Base-by-base conservation (phyloP, 2,329 filamentous ascomycete genomes). In the Aphanocladium album region DNA sequence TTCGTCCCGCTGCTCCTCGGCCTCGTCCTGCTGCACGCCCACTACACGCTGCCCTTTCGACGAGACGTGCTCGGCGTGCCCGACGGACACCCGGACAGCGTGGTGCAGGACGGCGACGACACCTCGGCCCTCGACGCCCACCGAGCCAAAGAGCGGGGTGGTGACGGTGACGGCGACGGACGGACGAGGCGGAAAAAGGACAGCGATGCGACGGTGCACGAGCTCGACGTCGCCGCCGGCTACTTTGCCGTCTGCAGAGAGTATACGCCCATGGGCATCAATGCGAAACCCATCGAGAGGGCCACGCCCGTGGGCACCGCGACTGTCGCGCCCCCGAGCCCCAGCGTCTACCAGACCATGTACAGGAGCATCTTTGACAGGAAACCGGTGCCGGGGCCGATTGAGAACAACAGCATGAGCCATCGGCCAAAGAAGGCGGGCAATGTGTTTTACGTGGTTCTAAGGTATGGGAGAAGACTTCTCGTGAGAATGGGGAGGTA, bases 281-380 rank as follows among this genome's bases (percentile, higher is more conserved):
- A 96, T 78, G 91, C 91, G 62, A 96, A 93, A 76, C 92, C 93
- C 6, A 92, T 93, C 62, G 93, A 96, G 76, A 85, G 91, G 62
- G 85, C 87, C 35, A 93, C 90, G 0, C 91, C 92, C 6, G 84
- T 90, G 14, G 91, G 91, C 19, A 87, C 89, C 60, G 76, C 83
- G 57, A 88, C 89, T 17, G 86, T 95, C 49, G 85, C 88, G 37
- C 80, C 89, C 46, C 89, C 92, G 60, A 96, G 91, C 70, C 92
- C 90, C 60, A 97, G 93, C 72, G 93, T 99, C 41, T 98, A 98
- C 74, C 95, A 98, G 81, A 89, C 89, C 73, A 97, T 99, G 91
- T 99, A 99, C 76, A 83, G 92, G 71, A 96, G 90, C 73, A 89
- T 99, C 63, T 98, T 99, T 72, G 92, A 96, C 68, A 85, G 93